Base-by-base conservation (phyloP, 805 yeast species). In the Teunomyces funiuensis region DNA sequence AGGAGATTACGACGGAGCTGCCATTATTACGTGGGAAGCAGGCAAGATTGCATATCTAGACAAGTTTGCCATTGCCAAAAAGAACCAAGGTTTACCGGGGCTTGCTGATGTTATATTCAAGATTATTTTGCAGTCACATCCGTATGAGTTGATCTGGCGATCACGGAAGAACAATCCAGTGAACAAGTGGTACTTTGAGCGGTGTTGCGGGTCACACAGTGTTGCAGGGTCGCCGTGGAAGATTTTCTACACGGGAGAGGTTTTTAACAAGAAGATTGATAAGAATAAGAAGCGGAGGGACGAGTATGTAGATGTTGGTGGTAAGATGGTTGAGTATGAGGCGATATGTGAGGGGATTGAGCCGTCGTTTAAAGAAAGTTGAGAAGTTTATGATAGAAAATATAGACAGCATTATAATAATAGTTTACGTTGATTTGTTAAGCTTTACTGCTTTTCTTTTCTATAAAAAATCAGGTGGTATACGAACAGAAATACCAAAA, bases 161-260 rank as follows among this genome's bases (percentile, higher is more conserved):
- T 91, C 98, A 1, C 70, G 96, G 34, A 76, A 76, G 43, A 77
- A 67, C 41, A 93, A 93, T 60, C 96, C 97, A 0, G 97, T 93
- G 6, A 93, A 93, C 67, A 89, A 89, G 57, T 93, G 99, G 99
- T 91, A 91, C 58, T 93, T 91, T 62, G 97, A 93, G 56, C 72
- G 99, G 47, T 83, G 96, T 29, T 66, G 73, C 13, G 96, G 96
- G 1, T 82, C 83, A 19, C 56, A 81, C 30, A 61, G 65, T 23
- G 44, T 49, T 7, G 55, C 60, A 0, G 62, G 54, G 4, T 64
- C 73, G 5, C 61, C 57, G 22, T 70, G 74, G 74, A 69, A 66
- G 45, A 50, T 67, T 2, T 70, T 66, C 41, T 70, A 59, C 49
- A 65, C 73, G 2, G 75, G 75, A 0, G 72, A 66, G 19, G 49